Evolutionary conservation across 1,284 basidiomycete genomes (phyloP), one percentile per base, ranked within the genome.

Genomic region (Vanrija sp.): DNA sequence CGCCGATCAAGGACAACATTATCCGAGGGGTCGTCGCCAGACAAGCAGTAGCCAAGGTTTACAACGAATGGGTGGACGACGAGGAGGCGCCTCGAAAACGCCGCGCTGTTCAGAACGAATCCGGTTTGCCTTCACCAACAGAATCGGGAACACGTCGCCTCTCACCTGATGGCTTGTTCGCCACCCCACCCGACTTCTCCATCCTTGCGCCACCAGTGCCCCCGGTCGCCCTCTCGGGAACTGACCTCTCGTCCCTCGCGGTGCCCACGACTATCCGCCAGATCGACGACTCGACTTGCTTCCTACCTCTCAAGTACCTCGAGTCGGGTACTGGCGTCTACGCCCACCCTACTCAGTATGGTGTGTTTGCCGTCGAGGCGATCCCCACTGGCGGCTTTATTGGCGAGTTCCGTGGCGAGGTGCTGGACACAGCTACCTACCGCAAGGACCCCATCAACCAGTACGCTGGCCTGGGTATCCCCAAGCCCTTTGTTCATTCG

Each of bases 401-500:
- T 9, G 75, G 76, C 38, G 73, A 77, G 54, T 71, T 62, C 49
- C 56, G 62, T 10, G 74, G 71, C 19, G 75, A 76, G 56, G 51
- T 77, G 1, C 39, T 68, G 16, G 67, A 71, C 41, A 62, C 67
- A 20, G 66, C 66, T 38, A 50, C 63, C 6, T 77, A 77, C 51
- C 63, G 75, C 16, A 58, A 58, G 18, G 77, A 82, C 61, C 78
- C 79, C 6, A 75, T 80, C 63, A 82, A 82, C 56, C 81, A 82
- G 63, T 83, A 82, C 59, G 61, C 70, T 0, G 67, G 69, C 0
- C 67, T 82, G 12, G 82, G 82, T 16, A 69, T 77, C 10, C 72
- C 77, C n/a, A 83, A 83, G 64, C 78, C 78, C 1, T 86, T 85
- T 61, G 92, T 96, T 0, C 87, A 89, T 56, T 80, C 89, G 7